These are phyloP conservation scores for Globisporangium barbulae DNA, from an alignment of 352 stramenopile genomes.

Conservation along the genomic window DNA sequence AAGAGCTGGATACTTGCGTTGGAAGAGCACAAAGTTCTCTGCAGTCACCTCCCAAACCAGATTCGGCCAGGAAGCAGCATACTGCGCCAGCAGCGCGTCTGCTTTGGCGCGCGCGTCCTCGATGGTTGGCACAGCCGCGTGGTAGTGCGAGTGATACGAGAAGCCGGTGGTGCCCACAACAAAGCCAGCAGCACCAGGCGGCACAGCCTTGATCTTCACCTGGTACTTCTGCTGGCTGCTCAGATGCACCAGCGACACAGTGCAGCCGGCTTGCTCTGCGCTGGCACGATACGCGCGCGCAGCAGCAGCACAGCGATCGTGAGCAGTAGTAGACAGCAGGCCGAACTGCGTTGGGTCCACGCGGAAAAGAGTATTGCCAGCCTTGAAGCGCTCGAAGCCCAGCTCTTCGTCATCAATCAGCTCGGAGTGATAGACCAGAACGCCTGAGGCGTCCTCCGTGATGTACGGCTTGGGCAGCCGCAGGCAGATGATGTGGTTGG, in stretches of 20 bases:
- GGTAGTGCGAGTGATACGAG: constrained; percentile 4
- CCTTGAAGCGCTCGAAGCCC: constrained; percentile 9
- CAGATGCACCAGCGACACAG: too few species aligned
- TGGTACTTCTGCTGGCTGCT: too few species aligned
- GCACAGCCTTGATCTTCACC: too few species aligned
- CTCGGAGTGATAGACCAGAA: constrained; percentile 10
- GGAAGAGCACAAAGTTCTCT: constrained; percentile 11
- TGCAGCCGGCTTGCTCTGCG: too few species aligned
- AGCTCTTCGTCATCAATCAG: constrained; percentile 9
- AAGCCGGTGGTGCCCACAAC: not conserved
- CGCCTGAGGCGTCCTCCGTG: constrained; percentile 5
- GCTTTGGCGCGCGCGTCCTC: constrained; percentile 6
- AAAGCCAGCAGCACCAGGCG: too few species aligned
- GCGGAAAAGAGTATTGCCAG: constrained; percentile 8
- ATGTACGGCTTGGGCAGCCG: constrained; percentile 12
- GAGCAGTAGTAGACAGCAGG: constrained; percentile 1
- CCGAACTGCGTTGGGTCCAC: constrained; percentile 2
- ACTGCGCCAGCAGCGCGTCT: constrained; percentile 7
- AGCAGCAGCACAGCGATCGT: constrained; percentile 1
- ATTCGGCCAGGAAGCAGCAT: constrained; percentile 6
- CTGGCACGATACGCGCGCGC: too few species aligned
- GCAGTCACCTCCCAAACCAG: constrained; percentile 10
- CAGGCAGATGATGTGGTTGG: constrained; percentile 14
- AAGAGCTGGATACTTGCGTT: constrained; percentile 10
- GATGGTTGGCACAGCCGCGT: not conserved